Evolutionary conservation across 129 eudicot species (phyloP).

Genomic region (Artemisia annua): DNA sequence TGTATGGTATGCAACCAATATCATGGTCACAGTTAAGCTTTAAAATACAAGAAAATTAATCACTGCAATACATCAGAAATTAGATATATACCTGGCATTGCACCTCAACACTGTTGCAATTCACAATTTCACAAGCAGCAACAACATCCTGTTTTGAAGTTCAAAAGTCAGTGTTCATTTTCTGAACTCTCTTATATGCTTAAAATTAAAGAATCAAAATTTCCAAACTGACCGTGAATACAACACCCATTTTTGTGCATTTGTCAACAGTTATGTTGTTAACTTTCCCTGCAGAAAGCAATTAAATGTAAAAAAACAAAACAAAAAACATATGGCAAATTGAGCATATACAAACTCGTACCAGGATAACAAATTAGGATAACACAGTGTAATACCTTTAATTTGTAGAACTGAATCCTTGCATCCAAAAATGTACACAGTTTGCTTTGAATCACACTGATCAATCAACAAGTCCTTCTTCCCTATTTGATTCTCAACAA

Average conservation of each 20-base stretch:
- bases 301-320: constrained; percentile 15
- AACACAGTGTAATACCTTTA: constrained; percentile 48
- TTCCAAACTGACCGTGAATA: constrained; percentile 67
- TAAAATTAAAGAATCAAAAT: constrained; percentile 2
- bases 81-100: constrained; percentile 78
- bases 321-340: constrained; percentile 1
- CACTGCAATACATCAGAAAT: not conserved
- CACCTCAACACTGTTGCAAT: constrained; percentile 89
- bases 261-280: constrained; percentile 94
- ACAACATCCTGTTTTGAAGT: constrained; percentile 74
- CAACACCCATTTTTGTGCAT: constrained; percentile 93
- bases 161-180: constrained; percentile 14
- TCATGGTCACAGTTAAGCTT: not conserved
- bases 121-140: constrained; percentile 98
- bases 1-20: not conserved
- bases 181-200: not conserved
- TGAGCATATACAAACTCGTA: not conserved
- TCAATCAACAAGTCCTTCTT: constrained; percentile 73
- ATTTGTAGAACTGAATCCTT: constrained; percentile 88
- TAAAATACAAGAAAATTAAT: not conserved
- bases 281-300: constrained; percentile 74
- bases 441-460: constrained; percentile 86
- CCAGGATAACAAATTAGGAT: not conserved
- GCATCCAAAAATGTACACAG: constrained; percentile 87
- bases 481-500: constrained; percentile 93